Conservation (phyloP, 768 basidiomycete species). For the Rhodotorula diobovata region DNA sequence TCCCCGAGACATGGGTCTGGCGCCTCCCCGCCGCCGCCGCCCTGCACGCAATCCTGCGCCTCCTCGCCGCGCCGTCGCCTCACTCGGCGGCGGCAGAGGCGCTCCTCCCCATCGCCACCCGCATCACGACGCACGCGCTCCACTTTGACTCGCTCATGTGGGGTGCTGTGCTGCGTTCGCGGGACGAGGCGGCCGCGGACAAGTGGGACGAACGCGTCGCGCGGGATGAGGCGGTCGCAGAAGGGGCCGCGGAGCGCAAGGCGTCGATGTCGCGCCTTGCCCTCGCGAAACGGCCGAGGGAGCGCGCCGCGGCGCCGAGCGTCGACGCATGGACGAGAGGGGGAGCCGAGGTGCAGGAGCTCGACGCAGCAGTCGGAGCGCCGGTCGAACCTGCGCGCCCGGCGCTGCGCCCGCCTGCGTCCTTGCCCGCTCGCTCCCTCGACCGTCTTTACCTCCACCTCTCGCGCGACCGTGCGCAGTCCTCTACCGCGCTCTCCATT, state of each 20-base stretch:
- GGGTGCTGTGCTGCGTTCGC: constrained; percentile 1
- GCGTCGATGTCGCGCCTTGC: not conserved
- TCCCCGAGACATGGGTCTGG: constrained; percentile 30
- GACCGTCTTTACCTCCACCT: constrained; percentile 22
- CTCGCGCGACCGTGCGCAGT: not conserved
- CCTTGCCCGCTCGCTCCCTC: constrained; percentile 13
- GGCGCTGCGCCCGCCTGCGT: constrained; percentile 11
- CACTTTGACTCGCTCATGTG: constrained; percentile 32
- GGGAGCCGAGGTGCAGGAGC: too few species aligned
- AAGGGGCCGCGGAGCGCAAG: not conserved
- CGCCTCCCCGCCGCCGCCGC: constrained; percentile 25
- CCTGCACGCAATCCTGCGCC: constrained; percentile 25
- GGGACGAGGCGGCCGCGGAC: not conserved
- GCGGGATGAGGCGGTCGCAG: not conserved
- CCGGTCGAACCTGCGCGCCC: not conserved
- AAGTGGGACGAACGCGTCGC: constrained; percentile 15
- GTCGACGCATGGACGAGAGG: not conserved
- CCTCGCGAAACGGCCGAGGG: not conserved
- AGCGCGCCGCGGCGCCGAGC: not conserved
- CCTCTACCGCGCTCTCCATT: not conserved
- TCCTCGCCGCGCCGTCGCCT: not conserved
- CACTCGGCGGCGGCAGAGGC: not conserved
- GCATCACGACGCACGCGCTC: constrained; percentile 23
- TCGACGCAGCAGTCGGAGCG: not conserved
- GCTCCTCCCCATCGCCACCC: constrained; percentile 28